Base-by-base conservation (phyloP, 768 basidiomycete species). In the Suillus lakei region DNA sequence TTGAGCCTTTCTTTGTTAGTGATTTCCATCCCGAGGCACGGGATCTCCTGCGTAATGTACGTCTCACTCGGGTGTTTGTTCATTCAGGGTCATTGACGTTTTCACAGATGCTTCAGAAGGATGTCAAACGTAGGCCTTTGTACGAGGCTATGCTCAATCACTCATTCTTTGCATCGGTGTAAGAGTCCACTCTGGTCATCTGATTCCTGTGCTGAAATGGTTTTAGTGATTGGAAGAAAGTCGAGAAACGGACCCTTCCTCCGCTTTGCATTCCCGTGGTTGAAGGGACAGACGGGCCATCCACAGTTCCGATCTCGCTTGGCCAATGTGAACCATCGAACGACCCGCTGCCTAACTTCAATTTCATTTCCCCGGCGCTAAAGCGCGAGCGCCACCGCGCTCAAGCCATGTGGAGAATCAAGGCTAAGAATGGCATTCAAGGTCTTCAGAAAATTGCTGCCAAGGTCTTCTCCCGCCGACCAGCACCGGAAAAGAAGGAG, bases 61-160 rank as follows among this genome's bases (percentile, higher is more conserved):
- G 64, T 30, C 34, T 39, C 13, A 34, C 23, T 38, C 12, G 23
- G 16, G 34, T 30, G 39, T 30, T 63, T 23, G 46, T n/a, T 43
- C n/a, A 15, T 13, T 28, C 44, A 30, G 26, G 23, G 23, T 63
- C 16, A 36, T 51, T 63, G 39, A 64, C 26, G 51, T 51, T 30
- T n/a, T 4, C 30, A 23, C 36, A 67, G 66, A 67, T 67, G 66
- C 64, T 67, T 28, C 36, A n/a, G 18, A 67, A 67, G 23, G 50
- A 61, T n/a, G 56, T 58, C 39, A 16, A 28, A 15, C 12, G 53
- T 4, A 63, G 66, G 53, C 26, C 53, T 23, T 38, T 50, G 26
- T 67, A 65, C 39, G 58, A 65, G 28, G 32, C 56, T n/a, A 67
- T 67, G 64, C 32, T 65, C n/a, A 5, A n/a, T 15, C 56, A 67